phyloP scores from a whole-genome alignment of 768 basidiomycete genomes.

The Boletus reticulatus region DNA sequence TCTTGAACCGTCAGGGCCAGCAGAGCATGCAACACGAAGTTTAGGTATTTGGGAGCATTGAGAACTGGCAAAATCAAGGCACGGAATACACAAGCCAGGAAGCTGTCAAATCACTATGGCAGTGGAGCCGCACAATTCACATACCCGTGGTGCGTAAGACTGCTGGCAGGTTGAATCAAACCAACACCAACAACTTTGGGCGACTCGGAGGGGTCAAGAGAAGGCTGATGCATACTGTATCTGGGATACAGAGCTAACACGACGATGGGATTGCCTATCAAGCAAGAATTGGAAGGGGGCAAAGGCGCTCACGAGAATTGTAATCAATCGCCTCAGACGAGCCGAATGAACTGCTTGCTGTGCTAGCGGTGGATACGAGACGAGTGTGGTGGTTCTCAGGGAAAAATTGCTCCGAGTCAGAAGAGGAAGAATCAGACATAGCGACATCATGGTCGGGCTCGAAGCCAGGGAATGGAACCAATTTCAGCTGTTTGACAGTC shows the following conservation, averaged over 20 bases:
- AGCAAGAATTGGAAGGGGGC: neutral
- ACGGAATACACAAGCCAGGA: conserved; percentile 8
- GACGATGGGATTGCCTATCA: neutral
- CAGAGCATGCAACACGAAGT: conserved; percentile 73
- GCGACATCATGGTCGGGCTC: conserved; percentile 61
- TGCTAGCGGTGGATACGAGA: conserved; percentile 63
- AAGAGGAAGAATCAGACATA: conserved; percentile 58
- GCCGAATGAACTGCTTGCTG: conserved; percentile 46
- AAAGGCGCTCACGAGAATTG: conserved; percentile 45
- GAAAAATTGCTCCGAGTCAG: conserved; percentile 59
- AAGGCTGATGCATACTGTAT: conserved; percentile 62
- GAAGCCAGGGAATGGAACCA: conserved; percentile 71
- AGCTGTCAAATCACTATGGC: conserved; percentile 12
- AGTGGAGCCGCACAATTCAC: conserved; percentile 18
- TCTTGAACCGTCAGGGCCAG: conserved; percentile 61
- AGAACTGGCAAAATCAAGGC: conserved; percentile 38
- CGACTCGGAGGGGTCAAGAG: conserved; percentile 48
- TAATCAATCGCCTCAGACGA: conserved; percentile 46
- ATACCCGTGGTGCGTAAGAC: conserved; percentile 73
- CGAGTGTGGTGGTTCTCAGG: conserved; percentile 56
- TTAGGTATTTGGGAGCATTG: conserved; percentile 81
- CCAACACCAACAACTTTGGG: conserved; percentile 57
- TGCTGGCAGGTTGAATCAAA: conserved; percentile 62
- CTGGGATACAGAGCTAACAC: conserved; percentile 50
- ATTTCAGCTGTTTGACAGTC: conserved; percentile 69